phyloP scores from a whole-genome alignment of 1,284 basidiomycete species.

The Athelia sp. region DNA sequence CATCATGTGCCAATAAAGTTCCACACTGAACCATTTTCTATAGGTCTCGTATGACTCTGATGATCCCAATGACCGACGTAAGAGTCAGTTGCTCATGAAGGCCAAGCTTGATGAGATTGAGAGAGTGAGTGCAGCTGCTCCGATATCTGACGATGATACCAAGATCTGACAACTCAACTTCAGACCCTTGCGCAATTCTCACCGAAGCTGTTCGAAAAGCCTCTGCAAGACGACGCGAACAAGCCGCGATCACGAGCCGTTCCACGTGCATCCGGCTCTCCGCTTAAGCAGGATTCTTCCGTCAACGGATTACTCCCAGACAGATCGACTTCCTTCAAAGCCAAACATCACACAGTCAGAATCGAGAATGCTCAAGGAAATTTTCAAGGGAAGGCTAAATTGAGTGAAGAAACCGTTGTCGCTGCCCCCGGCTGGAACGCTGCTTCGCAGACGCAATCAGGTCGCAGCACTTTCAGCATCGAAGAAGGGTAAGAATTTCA shows the following conservation, averaged over 20 bases:
- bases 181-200: constrained; percentile 69
- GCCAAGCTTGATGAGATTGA: constrained; percentile 73
- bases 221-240: constrained; percentile 35
- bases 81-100: constrained; percentile 66
- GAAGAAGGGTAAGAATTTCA: not conserved
- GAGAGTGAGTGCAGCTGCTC: constrained; percentile 35
- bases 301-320: not conserved
- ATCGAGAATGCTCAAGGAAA: not conserved
- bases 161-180: not conserved
- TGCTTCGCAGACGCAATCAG: not conserved
- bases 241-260: constrained; percentile 10
- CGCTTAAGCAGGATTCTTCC: not conserved
- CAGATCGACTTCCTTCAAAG: not conserved
- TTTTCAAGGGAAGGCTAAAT: not conserved
- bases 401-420: not conserved
- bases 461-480: not conserved
- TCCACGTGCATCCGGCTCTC: not conserved
- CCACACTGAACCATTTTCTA: constrained; percentile 7
- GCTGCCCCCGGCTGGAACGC: not conserved
- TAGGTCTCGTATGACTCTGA: constrained; percentile 50
- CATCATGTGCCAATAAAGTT: not conserved
- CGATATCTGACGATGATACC: not conserved
- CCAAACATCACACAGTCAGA: not conserved
- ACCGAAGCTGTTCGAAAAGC: constrained; percentile 51
- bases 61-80: constrained; percentile 65